phyloP scores from a whole-genome alignment of 208 protist species.

The Crithidia sp. region DNA sequence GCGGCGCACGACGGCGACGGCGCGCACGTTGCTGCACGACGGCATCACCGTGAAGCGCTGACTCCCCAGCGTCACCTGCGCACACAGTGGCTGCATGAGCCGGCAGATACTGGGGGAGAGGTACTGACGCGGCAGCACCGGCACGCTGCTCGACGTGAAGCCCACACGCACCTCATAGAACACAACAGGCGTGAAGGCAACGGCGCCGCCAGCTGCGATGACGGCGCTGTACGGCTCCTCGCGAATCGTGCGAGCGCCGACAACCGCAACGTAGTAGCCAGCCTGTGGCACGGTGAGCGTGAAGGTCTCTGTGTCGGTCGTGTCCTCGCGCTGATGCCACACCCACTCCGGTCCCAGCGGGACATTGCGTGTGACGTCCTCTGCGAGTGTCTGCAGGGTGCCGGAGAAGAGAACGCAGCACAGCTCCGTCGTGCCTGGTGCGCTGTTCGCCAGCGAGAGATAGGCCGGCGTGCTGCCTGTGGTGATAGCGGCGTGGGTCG shows the following conservation, averaged over 20 bases:
- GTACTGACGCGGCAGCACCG: constrained; percentile 78
- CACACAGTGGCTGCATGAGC: constrained; percentile 66
- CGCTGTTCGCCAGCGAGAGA: constrained; percentile 59
- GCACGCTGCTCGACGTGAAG: constrained; percentile 57
- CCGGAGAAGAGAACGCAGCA: constrained; percentile 76
- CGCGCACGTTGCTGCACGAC: constrained; percentile 78
- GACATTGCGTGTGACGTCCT: constrained; percentile 29
- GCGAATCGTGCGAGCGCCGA: constrained; percentile 74
- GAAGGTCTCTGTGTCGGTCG: constrained; percentile 65
- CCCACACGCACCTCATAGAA: constrained; percentile 78
- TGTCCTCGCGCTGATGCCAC: constrained; percentile 84
- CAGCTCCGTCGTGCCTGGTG: constrained; percentile 69
- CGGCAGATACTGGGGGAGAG: constrained; percentile 70
- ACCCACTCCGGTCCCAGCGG: constrained; percentile 73
- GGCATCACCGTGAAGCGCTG: constrained; percentile 78
- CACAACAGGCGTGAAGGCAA: constrained; percentile 64
- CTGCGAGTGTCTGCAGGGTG: constrained; percentile 58
- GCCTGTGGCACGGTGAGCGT: constrained; percentile 77
- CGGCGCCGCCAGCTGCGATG: constrained; percentile 35
- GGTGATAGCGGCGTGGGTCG: constrained; percentile 46
- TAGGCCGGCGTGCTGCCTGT: constrained; percentile 69
- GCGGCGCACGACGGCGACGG: constrained; percentile 63
- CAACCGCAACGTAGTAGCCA: constrained; percentile 74
- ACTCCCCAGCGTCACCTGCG: constrained; percentile 48
- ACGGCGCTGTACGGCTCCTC: constrained; percentile 65